These are phyloP conservation scores for Ogataea allantospora DNA, from an alignment of 805 yeast genomes.

Conservation along the genomic window DNA sequence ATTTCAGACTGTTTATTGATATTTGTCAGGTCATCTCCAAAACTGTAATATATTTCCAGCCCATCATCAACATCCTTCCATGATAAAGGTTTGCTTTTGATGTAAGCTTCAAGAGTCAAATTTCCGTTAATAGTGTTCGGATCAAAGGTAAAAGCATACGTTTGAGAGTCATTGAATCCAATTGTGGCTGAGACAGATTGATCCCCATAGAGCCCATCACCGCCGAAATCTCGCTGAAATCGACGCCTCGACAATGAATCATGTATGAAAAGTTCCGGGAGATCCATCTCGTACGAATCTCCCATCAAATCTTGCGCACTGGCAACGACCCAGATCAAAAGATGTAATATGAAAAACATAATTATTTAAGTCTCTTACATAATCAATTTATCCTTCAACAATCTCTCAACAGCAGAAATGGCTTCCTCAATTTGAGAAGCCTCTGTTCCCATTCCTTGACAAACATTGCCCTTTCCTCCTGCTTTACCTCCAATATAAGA, in stretches of 20 bases:
- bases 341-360: constrained; percentile 4
- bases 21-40: constrained; percentile 9
- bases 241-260: neutral
- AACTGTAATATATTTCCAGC: constrained; percentile 7
- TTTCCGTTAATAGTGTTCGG: neutral
- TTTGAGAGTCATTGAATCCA: constrained; percentile 9
- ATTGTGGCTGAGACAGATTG: constrained; percentile 11
- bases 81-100: constrained; percentile 3
- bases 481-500: constrained; percentile 89
- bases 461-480: constrained; percentile 96
- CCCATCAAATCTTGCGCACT: neutral
- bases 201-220: constrained; percentile 1
- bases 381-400: constrained; percentile 56
- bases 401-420: constrained; percentile 61
- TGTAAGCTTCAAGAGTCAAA: constrained; percentile 2
- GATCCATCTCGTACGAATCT: neutral
- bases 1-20: neutral
- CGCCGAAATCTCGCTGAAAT: neutral
- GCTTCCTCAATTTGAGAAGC: constrained; percentile 70
- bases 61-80: constrained; percentile 8
- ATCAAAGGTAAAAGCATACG: constrained; percentile 15
- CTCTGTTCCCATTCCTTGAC: constrained; percentile 96
- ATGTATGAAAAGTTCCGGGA: neutral
- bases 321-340: constrained; percentile 1
- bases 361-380: constrained; percentile 13